Conservation (phyloP, 2,329 filamentous ascomycete genomes). For the Ophiostoma angusticollis region DNA sequence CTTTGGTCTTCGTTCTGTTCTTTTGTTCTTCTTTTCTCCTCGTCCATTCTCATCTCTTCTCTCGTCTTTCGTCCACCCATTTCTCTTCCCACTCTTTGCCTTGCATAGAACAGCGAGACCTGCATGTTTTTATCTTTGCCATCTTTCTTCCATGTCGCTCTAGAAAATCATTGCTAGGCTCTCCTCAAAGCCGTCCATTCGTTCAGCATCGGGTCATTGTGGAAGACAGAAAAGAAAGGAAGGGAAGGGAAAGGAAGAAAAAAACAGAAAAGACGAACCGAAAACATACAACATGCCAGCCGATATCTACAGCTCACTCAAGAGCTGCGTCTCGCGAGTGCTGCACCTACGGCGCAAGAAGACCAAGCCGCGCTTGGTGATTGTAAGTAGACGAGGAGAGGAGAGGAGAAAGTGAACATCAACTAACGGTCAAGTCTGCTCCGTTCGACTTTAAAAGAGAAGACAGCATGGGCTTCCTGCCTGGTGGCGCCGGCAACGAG, state of each 20-base stretch:
- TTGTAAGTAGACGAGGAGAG: slow-evolving; percentile 25
- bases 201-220: too few relatives aligned
- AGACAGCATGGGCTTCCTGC: slow-evolving; percentile 29
- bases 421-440: slow-evolving; percentile 31
- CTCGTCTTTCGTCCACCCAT: neutral
- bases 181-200: too few relatives aligned
- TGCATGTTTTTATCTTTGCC: too few relatives aligned
- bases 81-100: neutral
- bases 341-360: slow-evolving; percentile 28
- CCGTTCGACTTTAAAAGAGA: slow-evolving; percentile 47
- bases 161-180: too few relatives aligned
- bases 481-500: slow-evolving; percentile 47
- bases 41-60: too few relatives aligned
- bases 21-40: too few relatives aligned
- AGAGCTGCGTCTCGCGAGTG: slow-evolving; percentile 30
- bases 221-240: too few relatives aligned
- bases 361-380: slow-evolving; percentile 29
- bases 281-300: slow-evolving; percentile 17
- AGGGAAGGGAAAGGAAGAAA: too few relatives aligned
- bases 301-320: slow-evolving; percentile 25
- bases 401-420: neutral
- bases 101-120: too few relatives aligned
- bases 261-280: too few relatives aligned
- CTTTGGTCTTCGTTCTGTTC: too few relatives aligned
- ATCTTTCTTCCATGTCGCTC: too few relatives aligned